Evolutionary conservation across 495 filamentous ascomycete species (phyloP).

Genomic region (Neurospora cerealis): DNA sequence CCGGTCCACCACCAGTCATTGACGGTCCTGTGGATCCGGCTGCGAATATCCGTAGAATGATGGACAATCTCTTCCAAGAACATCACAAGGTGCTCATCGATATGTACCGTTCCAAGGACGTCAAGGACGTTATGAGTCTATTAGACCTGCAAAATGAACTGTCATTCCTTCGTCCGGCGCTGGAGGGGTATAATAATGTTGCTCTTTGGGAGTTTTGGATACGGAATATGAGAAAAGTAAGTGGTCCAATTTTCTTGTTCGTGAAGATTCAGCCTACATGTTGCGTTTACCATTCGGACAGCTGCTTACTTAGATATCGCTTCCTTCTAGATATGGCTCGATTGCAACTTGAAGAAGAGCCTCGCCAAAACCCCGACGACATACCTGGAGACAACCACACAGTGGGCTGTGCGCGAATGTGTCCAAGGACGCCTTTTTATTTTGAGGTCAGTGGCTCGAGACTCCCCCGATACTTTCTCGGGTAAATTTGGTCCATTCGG

Average conservation of each 20-base stretch:
- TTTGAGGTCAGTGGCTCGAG: not conserved
- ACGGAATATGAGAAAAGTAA: not conserved
- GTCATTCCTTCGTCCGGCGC: not conserved
- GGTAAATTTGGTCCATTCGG: not conserved
- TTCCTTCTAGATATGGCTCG: not conserved
- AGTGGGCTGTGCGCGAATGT: not conserved
- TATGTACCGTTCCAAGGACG: no score
- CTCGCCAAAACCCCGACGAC: not conserved
- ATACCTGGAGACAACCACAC: not conserved
- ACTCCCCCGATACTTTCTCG: not conserved
- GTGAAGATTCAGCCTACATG: not conserved
- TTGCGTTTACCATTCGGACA: not conserved
- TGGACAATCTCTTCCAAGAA: no score
- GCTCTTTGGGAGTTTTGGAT: not conserved
- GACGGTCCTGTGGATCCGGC: no score
- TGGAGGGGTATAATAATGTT: not conserved
- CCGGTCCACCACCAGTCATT: not conserved
- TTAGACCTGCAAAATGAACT: not conserved
- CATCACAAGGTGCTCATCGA: no score
- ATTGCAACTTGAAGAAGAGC: not conserved
- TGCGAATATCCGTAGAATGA: no score
- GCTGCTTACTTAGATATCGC: not conserved
- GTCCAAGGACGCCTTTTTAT: not conserved
- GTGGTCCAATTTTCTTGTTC: not conserved
- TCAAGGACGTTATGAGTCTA: no score